Conservation (phyloP, 441 rosid genomes). For the Geranium incanum region DNA sequence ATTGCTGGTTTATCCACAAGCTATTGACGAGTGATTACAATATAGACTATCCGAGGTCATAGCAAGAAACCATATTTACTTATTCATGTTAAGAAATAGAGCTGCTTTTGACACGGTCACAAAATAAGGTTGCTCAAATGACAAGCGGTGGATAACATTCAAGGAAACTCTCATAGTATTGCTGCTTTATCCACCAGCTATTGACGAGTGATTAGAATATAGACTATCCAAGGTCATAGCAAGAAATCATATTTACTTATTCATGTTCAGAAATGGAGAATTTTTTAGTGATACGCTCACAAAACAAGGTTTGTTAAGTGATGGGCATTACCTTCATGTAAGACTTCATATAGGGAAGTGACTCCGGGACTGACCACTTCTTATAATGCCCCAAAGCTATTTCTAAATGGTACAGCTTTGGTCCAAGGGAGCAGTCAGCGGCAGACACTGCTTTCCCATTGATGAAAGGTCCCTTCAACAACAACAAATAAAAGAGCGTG, state of each 20-base stretch:
- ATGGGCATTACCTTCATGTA: conserved; percentile 51
- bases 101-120: no score
- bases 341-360: conserved; percentile 42
- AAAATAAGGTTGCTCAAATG: not conserved
- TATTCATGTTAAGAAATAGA: no score
- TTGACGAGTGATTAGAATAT: no score
- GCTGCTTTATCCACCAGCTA: no score
- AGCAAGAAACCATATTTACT: no score
- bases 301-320: not conserved
- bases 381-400: conserved; percentile 63
- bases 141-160: not conserved
- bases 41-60: no score
- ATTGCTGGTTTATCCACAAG: no score
- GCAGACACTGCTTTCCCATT: conserved; percentile 57
- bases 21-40: no score
- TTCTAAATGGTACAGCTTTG: conserved; percentile 56
- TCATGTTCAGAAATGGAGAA: not conserved
- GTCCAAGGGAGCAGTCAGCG: conserved; percentile 56
- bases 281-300: not conserved
- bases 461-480: conserved; percentile 55
- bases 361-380: conserved; percentile 61
- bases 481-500: not conserved
- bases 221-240: no score
- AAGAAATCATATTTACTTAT: no score
- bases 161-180: not conserved